These are phyloP conservation scores for Rhodotorula sp. DNA, from an alignment of 1,284 basidiomycete genomes.

Conservation along the genomic window DNA sequence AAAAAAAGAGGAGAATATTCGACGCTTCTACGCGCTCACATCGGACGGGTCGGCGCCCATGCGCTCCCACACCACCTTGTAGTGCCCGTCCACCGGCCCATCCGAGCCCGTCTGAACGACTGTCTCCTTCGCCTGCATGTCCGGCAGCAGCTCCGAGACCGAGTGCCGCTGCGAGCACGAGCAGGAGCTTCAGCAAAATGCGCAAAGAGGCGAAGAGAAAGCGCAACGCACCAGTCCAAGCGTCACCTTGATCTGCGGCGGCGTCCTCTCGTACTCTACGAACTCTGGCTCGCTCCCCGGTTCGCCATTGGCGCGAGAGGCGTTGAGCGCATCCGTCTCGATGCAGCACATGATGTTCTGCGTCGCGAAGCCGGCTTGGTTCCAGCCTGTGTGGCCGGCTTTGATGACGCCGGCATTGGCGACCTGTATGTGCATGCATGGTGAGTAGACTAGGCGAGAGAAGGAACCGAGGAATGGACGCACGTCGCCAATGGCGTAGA, in stretches of 20 bases:
- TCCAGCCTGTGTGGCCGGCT: conserved; percentile 62
- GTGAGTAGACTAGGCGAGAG: not conserved
- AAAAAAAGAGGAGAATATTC: no score
- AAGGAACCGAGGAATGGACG: not conserved
- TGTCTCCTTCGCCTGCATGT: conserved; percentile 31
- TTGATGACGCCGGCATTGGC: conserved; percentile 68
- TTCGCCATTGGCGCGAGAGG: not conserved
- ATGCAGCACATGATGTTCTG: conserved; percentile 51
- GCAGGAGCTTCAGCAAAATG: not conserved
- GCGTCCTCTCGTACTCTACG: conserved; percentile 59
- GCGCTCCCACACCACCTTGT: conserved; percentile 33
- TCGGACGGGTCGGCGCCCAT: conserved; percentile 26
- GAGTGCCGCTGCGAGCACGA: conserved; percentile 21
- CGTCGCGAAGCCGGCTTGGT: conserved; percentile 47
- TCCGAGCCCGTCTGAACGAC: conserved; percentile 16
- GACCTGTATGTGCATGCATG: conserved; percentile 42
- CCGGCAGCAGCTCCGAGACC: conserved; percentile 29
- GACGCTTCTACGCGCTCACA: not conserved
- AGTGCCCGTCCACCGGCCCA: conserved; percentile 37
- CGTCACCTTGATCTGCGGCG: conserved; percentile 68
- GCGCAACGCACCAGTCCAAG: conserved; percentile 55
- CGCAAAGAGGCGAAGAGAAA: not conserved
- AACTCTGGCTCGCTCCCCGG: conserved; percentile 45
- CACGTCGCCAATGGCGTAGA: conserved; percentile 66
- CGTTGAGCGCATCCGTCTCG: conserved; percentile 23